Base-by-base conservation (phyloP, 495 filamentous ascomycete species). In the Penicillium herquei region DNA sequence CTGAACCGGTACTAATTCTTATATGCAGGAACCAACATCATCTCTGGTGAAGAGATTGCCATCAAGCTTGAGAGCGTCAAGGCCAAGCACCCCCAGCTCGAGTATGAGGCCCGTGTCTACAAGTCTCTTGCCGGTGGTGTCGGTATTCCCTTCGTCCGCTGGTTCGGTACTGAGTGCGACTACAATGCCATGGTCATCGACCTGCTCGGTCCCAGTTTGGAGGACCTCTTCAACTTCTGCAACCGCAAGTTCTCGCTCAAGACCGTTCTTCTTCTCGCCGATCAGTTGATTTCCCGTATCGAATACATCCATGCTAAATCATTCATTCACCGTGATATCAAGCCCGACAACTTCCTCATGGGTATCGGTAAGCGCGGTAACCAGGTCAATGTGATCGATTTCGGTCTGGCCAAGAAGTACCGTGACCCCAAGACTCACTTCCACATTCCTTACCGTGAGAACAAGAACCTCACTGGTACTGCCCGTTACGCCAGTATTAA, bases 221-320 rank as follows among this genome's bases (percentile, higher is more conserved):
- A 99, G 76, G 95, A 99, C 70, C 81, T 99, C n/a, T 99, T 99
- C 91, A 99, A 99, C 84, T 99, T 99, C 75, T 99, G 95, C 86
- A 99, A 98, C 84, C 88, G 95, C 70, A 99, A 99, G 73, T 99
- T 98, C 82, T 96, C 94, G 9, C 78, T 99, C 61, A 99, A 99
- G 88, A 99, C 95, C n/a, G 95, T 99, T 39, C 79, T 99, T 13
- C 86, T 99, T 9, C 85, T 99, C 49, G 95, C 95, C 67, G 95
- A 99, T 69, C 95, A 99, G 78, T 85, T 99, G 73, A 98, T 98
- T 68, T 98, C 94, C 53, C 92, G 95, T 57, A 98, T 99, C 71
- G 95, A 99, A 75, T 99, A 99, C 80, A 99, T 99, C 67, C 95
- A 99, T 71, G 95, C 95, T 83, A 99, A 99, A 76, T 96, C 92